phyloP scores from a whole-genome alignment of 352 stramenopile species.

The Globisporangium megalacanthum region DNA sequence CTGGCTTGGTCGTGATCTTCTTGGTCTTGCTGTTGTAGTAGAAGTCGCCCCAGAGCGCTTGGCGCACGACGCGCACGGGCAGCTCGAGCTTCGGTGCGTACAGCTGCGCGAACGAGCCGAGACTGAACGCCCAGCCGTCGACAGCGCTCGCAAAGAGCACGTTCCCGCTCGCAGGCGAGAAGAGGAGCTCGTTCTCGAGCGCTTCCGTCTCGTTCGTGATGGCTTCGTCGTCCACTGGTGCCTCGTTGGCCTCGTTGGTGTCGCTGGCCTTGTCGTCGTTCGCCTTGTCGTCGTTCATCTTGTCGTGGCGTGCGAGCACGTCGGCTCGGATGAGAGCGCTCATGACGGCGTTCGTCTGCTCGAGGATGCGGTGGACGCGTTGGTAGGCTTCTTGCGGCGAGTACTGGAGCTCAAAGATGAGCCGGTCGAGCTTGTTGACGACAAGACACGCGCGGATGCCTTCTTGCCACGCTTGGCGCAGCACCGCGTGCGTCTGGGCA shows the following conservation, averaged over 20 bases:
- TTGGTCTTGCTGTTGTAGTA: slow-evolving; percentile 90
- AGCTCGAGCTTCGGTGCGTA: slow-evolving; percentile 74
- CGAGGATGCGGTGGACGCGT: slow-evolving; percentile 89
- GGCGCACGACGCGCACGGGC: slow-evolving; percentile 51
- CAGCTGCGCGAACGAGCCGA: slow-evolving; percentile 72
- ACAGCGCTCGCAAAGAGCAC: slow-evolving; percentile 91
- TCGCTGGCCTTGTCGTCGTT: slow-evolving; percentile 11
- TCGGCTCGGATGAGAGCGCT: slow-evolving; percentile 81
- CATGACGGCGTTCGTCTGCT: slow-evolving; percentile 84
- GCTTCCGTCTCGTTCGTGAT: slow-evolving; percentile 63
- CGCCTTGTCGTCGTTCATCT: slow-evolving; percentile 13
- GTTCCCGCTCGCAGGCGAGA: slow-evolving; percentile 86
- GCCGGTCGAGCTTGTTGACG: slow-evolving; percentile 97
- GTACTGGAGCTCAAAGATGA: slow-evolving; percentile 92
- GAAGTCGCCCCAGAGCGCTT: slow-evolving; percentile 90
- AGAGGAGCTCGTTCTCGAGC: slow-evolving; percentile 72
- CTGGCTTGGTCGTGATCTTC: slow-evolving; percentile 82
- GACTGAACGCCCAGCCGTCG: slow-evolving; percentile 91
- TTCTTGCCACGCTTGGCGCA: slow-evolving; percentile 93
- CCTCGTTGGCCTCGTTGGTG: neutral
- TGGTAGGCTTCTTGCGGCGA: slow-evolving; percentile 90
- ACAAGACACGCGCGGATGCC: slow-evolving; percentile 93
- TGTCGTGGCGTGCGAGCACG: slow-evolving; percentile 64
- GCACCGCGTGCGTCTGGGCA: slow-evolving; percentile 92
- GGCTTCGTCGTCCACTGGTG: slow-evolving; percentile 32